phyloP scores from a whole-genome alignment of 202 grass and related monocot genomes.

The Zizania palustris region DNA sequence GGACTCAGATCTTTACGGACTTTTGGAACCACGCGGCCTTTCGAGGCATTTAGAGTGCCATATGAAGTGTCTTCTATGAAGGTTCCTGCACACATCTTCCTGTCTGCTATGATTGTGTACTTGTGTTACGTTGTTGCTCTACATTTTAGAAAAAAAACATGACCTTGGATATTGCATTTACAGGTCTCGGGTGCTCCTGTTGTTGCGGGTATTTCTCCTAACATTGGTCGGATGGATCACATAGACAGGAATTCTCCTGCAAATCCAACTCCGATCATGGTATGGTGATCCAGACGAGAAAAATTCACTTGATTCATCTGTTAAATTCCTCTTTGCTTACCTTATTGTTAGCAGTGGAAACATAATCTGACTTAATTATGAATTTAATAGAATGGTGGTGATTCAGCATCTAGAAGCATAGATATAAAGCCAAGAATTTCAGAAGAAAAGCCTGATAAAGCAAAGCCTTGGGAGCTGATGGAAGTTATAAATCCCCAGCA shows the following conservation, averaged over 20 bases:
- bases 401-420: slow-evolving; percentile 70
- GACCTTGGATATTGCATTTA: slow-evolving; percentile 34
- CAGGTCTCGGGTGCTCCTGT: slow-evolving; percentile 81
- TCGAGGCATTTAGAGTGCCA: slow-evolving; percentile 76
- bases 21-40: slow-evolving; percentile 51
- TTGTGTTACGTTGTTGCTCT: slow-evolving; percentile 26
- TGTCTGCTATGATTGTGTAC: slow-evolving; percentile 12
- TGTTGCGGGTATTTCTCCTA: slow-evolving; percentile 73
- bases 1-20: slow-evolving; percentile 65
- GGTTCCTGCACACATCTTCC: slow-evolving; percentile 45
- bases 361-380: slow-evolving; percentile 43
- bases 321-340: slow-evolving; percentile 27
- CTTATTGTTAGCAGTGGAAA: slow-evolving; percentile 33
- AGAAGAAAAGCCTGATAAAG: slow-evolving; percentile 81
- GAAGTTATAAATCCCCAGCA: slow-evolving; percentile 81
- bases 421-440: slow-evolving; percentile 79
- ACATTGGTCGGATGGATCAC: slow-evolving; percentile 72
- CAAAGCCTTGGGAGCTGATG: slow-evolving; percentile 68
- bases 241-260: slow-evolving; percentile 91
- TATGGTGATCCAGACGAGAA: slow-evolving; percentile 43
- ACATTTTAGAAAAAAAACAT: slow-evolving; percentile 23
- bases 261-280: slow-evolving; percentile 76
- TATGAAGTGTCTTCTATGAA: slow-evolving; percentile 89
- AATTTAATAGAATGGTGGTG: slow-evolving; percentile 77
- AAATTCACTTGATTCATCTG: slow-evolving; percentile 17